A percentile compares a stretch with the other conserved stretches of the same genome.
phyloP scores from a whole-genome alignment of 2,329 filamentous ascomycete genomes.

The Hymenoscyphus repandus region DNA sequence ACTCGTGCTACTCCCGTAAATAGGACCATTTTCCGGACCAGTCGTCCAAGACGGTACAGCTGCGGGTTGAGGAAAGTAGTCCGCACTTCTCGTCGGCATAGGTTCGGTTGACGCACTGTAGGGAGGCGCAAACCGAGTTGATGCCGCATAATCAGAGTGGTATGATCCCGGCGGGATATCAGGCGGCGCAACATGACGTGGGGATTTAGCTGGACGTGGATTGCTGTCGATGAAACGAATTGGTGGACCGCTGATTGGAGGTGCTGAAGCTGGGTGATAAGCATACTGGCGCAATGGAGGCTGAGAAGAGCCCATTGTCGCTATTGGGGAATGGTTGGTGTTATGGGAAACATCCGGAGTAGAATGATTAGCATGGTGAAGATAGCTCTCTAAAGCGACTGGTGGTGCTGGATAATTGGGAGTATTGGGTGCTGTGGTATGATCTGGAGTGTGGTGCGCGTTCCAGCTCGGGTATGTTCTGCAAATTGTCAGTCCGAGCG shows the following conservation, averaged over 20 bases:
- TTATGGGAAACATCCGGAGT: slow-evolving; percentile 19
- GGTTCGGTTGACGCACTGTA: slow-evolving; percentile 16
- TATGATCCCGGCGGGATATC: slow-evolving; percentile 19
- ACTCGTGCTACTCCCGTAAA: slow-evolving; percentile 15
- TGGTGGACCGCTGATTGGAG: slow-evolving; percentile 9
- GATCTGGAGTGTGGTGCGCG: slow-evolving; percentile 24
- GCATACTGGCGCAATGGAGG: slow-evolving; percentile 12
- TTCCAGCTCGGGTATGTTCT: slow-evolving; percentile 27
- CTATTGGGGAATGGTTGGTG: slow-evolving; percentile 12
- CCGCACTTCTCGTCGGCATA: slow-evolving; percentile 18
- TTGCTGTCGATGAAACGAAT: slow-evolving; percentile 28
- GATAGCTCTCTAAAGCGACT: slow-evolving; percentile 23
- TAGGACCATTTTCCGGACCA: slow-evolving; percentile 14
- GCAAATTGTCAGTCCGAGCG: slow-evolving; percentile 14
- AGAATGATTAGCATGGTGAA: slow-evolving; percentile 24
- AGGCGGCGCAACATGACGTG: slow-evolving; percentile 26
- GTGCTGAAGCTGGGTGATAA: slow-evolving; percentile 16
- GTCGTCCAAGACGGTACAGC: slow-evolving; percentile 25
- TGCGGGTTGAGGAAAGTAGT: slow-evolving; percentile 21
- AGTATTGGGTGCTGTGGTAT: slow-evolving; percentile 21
- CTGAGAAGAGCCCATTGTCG: slow-evolving; percentile 14
- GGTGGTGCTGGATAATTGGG: slow-evolving; percentile 22
- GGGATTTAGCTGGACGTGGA: slow-evolving; percentile 30
- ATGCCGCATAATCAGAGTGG: slow-evolving; percentile 21
- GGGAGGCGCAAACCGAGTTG: slow-evolving; percentile 18